phyloP scores from a whole-genome alignment of 225 moss, liverwort and hornwort species.

The Sphagnum contortum region DNA sequence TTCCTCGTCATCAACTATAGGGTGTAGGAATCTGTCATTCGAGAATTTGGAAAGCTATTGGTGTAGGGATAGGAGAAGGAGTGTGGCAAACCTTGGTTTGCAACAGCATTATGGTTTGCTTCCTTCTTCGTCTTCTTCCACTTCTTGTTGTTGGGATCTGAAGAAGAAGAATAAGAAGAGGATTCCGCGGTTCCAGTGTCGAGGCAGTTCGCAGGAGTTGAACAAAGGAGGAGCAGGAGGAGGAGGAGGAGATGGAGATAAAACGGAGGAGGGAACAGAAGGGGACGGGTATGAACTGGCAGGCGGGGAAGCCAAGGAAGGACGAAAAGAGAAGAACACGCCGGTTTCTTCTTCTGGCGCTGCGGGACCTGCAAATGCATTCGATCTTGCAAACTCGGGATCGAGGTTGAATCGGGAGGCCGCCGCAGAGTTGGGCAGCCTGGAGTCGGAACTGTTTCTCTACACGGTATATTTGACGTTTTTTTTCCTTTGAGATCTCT shows the following conservation, averaged over 20 bases:
- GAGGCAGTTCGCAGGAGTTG: conserved; percentile 29
- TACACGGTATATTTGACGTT: conserved; percentile 30
- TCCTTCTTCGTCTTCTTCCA: conserved; percentile 14
- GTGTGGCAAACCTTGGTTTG: conserved; percentile 1
- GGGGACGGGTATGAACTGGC: conserved; percentile 7
- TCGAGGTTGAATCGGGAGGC: conserved; percentile 18
- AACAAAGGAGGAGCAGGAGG: conserved; percentile 14
- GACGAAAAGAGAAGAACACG: background rate
- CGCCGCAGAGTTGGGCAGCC: conserved; percentile 15
- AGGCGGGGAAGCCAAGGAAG: conserved; percentile 2
- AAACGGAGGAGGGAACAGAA: background rate
- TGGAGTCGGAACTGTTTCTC: conserved; percentile 45
- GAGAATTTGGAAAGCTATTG: conserved; percentile 29
- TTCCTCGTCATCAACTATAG: conserved; percentile 9
- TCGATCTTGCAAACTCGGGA: background rate
- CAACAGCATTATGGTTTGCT: background rate
- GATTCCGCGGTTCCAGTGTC: conserved; percentile 17
- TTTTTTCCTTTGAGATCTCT: background rate
- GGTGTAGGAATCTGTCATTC: conserved; percentile 19
- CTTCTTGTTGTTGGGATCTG: conserved; percentile 18
- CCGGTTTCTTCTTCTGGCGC: background rate
- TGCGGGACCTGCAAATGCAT: conserved; percentile 10
- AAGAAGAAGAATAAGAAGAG: conserved; percentile 18
- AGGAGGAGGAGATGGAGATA: conserved; percentile 6
- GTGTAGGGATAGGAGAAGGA: conserved; percentile 29